These are phyloP conservation scores for Daedalea quercina DNA, from an alignment of 768 basidiomycete genomes.

Conservation along the genomic window DNA sequence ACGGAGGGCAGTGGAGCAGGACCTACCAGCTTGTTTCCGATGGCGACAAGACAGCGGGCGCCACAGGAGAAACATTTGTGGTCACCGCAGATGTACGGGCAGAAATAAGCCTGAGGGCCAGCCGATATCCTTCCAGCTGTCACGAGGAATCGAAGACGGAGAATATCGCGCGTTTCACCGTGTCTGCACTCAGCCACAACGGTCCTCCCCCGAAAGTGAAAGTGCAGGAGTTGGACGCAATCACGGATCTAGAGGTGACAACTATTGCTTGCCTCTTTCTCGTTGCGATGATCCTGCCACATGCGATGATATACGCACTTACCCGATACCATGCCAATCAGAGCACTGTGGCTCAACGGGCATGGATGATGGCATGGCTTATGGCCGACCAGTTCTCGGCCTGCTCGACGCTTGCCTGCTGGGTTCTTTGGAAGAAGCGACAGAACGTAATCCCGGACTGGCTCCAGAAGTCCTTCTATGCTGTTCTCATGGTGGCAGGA, in stretches of 20 bases:
- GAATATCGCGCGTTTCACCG: not conserved
- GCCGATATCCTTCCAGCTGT: no score
- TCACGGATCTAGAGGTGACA: no score
- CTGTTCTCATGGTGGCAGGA: not conserved
- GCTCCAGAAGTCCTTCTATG: no score
- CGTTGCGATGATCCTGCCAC: not conserved
- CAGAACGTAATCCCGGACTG: no score
- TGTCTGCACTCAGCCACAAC: not conserved
- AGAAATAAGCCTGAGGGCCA: not conserved
- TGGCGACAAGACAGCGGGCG: no score
- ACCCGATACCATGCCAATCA: not conserved
- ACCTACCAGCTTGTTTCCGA: no score
- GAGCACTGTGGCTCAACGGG: not conserved
- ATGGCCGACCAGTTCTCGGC: not conserved
- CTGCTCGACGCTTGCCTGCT: no score
- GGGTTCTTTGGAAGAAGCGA: no score
- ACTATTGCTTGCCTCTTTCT: no score
- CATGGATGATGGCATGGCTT: not conserved
- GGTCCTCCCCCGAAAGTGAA: not conserved
- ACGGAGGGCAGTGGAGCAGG: no score
- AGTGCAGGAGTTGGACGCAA: not conserved
- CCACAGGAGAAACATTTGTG: no score
- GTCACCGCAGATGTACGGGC: not conserved
- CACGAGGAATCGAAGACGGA: no score
- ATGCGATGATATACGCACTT: not conserved